Base-by-base conservation (phyloP, 805 yeast genomes). In the Starmerella cellae region DNA sequence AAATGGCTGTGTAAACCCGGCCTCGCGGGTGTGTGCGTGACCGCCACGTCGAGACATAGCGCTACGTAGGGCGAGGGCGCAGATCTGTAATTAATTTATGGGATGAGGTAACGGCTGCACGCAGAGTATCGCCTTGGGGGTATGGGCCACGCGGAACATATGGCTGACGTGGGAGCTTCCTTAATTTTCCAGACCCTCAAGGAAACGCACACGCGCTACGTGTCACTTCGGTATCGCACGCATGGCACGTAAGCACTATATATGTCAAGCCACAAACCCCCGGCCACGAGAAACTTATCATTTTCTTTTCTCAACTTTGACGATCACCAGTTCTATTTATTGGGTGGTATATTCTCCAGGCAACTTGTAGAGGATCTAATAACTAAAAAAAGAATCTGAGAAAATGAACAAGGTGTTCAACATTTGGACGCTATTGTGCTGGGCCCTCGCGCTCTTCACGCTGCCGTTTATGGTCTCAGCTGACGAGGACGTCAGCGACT, bases 401-500 rank as follows among this genome's bases (percentile, higher is more conserved):
- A 34, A 16, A 31, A 50, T 49, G 54, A 43, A 41, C 40, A 48
- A 43, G 33, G 19, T 47, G 30, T 49, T 52, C 39, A 39, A 54
- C 42, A 50, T 59, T 23, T 55, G 60, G 60, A 55, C 58, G 46
- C 50, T 61, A 18, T 39, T 60, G 45, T 43, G 60, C 41, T 63
- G 60, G 53, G 60, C 62, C 18, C 39, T 59, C 38, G 54, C 57
- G 36, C 56, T 64, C 31, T 47, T 62, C 42, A 47, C 54, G 45
- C 57, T 61, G 45, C 67, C 68, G 14, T 54, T 62, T 46, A 19
- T 59, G 37, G 54, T 59, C 35, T 17, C 39, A 9, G 31, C 39
- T 10, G 57, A 53, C 39, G 24, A 48, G 16, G 66, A 63, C 41
- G 65, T 60, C 34, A 61, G 60, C 41, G 58, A 54, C 54, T 62